Conservation (phyloP, 1,284 basidiomycete species). For the Pterulicium gracile region DNA sequence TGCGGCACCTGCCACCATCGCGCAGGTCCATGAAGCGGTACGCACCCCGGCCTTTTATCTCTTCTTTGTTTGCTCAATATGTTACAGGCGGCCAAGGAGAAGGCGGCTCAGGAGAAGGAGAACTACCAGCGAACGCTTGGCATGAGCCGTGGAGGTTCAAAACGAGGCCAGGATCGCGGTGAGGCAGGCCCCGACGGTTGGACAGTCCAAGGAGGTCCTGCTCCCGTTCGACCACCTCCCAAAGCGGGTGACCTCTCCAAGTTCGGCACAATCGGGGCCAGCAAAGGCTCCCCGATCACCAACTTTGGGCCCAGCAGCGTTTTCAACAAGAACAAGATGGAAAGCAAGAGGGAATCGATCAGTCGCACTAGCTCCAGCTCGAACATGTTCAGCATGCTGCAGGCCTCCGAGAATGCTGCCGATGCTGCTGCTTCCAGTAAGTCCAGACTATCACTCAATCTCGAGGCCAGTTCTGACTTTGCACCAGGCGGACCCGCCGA, state of each 20-base stretch:
- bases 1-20: slow-evolving; percentile 81
- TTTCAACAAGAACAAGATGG: slow-evolving; percentile 65
- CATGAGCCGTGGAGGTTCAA: slow-evolving; percentile 65
- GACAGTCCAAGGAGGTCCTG: slow-evolving; percentile 62
- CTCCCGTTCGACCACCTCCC: slow-evolving; percentile 44
- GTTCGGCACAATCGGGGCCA: slow-evolving; percentile 79
- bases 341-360: slow-evolving; percentile 57
- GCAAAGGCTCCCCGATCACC: slow-evolving; percentile 36
- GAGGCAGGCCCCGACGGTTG: slow-evolving; percentile 72
- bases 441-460: slow-evolving; percentile 35
- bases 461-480: slow-evolving; percentile 37
- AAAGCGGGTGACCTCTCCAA: slow-evolving; percentile 83
- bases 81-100: slow-evolving; percentile 55
- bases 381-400: slow-evolving; percentile 86
- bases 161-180: slow-evolving; percentile 73
- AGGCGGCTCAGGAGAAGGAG: slow-evolving; percentile 56
- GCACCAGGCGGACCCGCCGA: slow-evolving; percentile 22
- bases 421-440: slow-evolving; percentile 32
- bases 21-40: slow-evolving; percentile 82
- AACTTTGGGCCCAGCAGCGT: slow-evolving; percentile 79
- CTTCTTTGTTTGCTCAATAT: slow-evolving; percentile 6
- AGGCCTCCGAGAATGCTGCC: slow-evolving; percentile 38
- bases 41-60: slow-evolving; percentile 23
- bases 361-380: slow-evolving; percentile 69
- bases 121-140: slow-evolving; percentile 32